Conservation (phyloP, 768 basidiomycete genomes). For the Tylopilus plumbeoviolaceoides region DNA sequence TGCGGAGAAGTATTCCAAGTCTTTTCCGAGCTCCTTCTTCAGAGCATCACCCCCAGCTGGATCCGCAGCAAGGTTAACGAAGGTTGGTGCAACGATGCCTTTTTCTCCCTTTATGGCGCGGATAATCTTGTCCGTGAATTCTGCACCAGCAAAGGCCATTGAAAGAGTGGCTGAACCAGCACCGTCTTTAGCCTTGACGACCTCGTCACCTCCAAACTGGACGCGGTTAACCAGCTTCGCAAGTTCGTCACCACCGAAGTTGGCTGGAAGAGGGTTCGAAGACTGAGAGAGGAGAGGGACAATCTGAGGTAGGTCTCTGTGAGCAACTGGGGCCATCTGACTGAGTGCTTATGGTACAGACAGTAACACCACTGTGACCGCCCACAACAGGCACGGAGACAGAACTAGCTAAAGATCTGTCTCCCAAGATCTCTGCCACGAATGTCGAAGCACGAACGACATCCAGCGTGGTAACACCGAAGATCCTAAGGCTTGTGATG, state of each 20-base stretch:
- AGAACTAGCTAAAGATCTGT: constrained; percentile 56
- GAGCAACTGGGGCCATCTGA: neutral
- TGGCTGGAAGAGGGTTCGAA: constrained; percentile 67
- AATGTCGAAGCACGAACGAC: constrained; percentile 98
- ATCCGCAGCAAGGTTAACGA: constrained; percentile 76
- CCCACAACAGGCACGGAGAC: constrained; percentile 88
- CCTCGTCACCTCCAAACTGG: constrained; percentile 96
- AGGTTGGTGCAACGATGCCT: constrained; percentile 80
- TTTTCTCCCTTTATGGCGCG: constrained; percentile 85
- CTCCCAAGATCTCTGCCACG: constrained; percentile 71
- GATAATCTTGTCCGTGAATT: constrained; percentile 82
- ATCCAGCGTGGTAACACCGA: constrained; percentile 97
- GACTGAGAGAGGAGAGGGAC: constrained; percentile 92
- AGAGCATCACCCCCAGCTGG: constrained; percentile 67
- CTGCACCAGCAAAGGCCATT: constrained; percentile 93
- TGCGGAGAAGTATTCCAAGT: constrained; percentile 85
- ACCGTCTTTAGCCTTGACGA: constrained; percentile 95
- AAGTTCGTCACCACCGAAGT: constrained; percentile 42
- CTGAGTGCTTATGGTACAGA: constrained; percentile 29
- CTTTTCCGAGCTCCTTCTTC: constrained; percentile 68
- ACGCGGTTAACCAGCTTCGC: constrained; percentile 76
- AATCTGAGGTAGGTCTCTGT: constrained; percentile 48
- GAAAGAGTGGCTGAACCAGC: constrained; percentile 92
- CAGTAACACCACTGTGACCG: constrained; percentile 91
- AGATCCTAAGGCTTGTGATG: constrained; percentile 54